A percentile compares a stretch with the other conserved stretches of the same genome.
Conservation (phyloP, 345 rosid genomes). For the Eucalyptus victrix region DNA sequence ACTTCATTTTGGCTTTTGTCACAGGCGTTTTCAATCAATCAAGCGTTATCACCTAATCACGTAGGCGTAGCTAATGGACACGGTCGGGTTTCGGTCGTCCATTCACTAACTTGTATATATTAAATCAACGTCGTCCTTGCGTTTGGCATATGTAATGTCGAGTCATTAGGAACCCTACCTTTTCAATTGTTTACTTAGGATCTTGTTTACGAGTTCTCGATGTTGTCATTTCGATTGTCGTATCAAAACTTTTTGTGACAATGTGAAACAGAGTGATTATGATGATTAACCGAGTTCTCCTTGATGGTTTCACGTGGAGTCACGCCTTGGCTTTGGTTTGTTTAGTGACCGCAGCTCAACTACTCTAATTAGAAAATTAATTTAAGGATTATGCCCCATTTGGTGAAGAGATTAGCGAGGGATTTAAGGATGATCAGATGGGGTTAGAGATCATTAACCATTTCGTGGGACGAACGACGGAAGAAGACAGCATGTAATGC, state of each 20-base stretch:
- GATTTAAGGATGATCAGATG: neutral
- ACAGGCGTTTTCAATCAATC: neutral
- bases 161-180: neutral
- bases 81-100: neutral
- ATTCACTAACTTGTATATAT: neutral
- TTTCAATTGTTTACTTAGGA: neutral
- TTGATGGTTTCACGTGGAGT: neutral
- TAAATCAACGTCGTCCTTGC: neutral
- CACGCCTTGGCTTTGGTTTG: neutral
- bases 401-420: neutral
- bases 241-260: neutral
- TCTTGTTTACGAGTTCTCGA: neutral
- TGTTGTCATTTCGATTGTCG: neutral
- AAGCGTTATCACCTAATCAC: neutral
- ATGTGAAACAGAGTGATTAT: neutral
- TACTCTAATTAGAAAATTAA: neutral
- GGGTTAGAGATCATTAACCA: neutral
- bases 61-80: neutral
- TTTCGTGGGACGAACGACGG: neutral
- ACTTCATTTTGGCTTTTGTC: neutral
- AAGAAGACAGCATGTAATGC: neutral
- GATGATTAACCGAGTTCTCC: neutral
- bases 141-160: neutral
- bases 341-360: neutral
- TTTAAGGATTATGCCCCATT: neutral